These are phyloP conservation scores for Mycena crocata DNA, from an alignment of 768 basidiomycete species.

Conservation along the genomic window DNA sequence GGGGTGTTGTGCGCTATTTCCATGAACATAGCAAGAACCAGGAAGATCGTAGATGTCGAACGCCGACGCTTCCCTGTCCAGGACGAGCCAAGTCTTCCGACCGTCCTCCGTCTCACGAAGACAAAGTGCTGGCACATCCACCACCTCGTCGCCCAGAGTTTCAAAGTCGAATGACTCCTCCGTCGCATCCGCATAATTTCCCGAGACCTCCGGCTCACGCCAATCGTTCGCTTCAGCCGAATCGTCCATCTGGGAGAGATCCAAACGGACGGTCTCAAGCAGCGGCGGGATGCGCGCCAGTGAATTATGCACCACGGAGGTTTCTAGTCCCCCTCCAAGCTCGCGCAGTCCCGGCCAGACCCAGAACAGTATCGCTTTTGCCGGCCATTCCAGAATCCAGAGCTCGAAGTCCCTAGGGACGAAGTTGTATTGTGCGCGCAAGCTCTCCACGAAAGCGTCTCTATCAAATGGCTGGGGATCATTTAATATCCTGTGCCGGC, in stretches of 20 bases:
- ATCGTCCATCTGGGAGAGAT: not conserved
- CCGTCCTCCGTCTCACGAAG: not conserved
- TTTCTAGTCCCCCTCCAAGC: not conserved
- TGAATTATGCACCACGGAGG: not conserved
- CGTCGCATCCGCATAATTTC: too few relatives aligned
- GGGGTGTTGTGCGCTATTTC: not conserved
- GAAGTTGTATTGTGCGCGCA: not conserved
- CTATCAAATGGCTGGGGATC: not conserved
- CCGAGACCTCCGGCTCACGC: not conserved
- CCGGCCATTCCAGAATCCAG: conserved; percentile 8
- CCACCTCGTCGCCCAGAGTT: not conserved
- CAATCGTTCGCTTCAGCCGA: not conserved
- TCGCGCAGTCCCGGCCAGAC: not conserved
- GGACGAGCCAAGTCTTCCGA: not conserved
- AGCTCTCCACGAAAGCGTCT: not conserved
- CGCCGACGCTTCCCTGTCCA: not conserved
- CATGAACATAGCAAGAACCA: not conserved
- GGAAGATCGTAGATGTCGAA: not conserved
- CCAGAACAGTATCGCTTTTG: not conserved
- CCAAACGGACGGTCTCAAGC: not conserved
- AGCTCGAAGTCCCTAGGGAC: not conserved
- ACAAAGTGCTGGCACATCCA: not conserved
- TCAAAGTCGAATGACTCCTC: not conserved
- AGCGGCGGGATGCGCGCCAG: not conserved
- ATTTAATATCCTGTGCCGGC: not conserved